Evolutionary conservation across 2,329 filamentous ascomycete genomes (phyloP).

Genomic region (Aureobasidium musti): DNA sequence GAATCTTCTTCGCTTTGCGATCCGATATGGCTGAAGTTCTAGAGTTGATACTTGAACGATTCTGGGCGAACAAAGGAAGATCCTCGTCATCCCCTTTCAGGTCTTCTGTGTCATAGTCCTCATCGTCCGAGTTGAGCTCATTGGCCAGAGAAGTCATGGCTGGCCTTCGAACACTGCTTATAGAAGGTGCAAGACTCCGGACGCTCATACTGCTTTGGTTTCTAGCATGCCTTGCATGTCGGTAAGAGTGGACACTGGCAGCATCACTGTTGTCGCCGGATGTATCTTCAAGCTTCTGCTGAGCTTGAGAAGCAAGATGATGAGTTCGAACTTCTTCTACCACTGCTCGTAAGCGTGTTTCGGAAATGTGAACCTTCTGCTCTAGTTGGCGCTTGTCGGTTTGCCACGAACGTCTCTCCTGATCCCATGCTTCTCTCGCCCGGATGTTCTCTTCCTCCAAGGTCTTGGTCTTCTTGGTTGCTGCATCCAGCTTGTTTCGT

Average conservation of each 20-base stretch:
- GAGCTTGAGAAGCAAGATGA: slow-evolving; percentile 53
- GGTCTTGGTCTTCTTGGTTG: slow-evolving; percentile 73
- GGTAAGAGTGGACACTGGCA: slow-evolving; percentile 63
- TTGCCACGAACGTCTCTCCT: slow-evolving; percentile 82
- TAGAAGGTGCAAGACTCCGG: slow-evolving; percentile 39
- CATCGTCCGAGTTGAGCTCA: slow-evolving; percentile 83
- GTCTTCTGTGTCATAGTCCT: slow-evolving; percentile 62
- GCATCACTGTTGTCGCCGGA: slow-evolving; percentile 64
- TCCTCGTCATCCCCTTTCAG: slow-evolving; percentile 66
- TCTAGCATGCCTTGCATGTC: slow-evolving; percentile 36
- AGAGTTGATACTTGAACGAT: slow-evolving; percentile 42
- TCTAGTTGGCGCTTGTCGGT: slow-evolving; percentile 80
- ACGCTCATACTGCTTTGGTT: slow-evolving; percentile 42
- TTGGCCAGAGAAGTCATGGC: slow-evolving; percentile 64
- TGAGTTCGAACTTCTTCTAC: slow-evolving; percentile 81
- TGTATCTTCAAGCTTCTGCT: slow-evolving; percentile 50
- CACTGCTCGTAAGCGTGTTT: slow-evolving; percentile 78
- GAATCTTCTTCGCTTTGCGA: slow-evolving; percentile 50
- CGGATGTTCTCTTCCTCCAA: slow-evolving; percentile 83
- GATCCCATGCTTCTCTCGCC: slow-evolving; percentile 76
- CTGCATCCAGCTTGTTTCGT: slow-evolving; percentile 72
- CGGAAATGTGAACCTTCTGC: slow-evolving; percentile 83
- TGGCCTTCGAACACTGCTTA: slow-evolving; percentile 5
- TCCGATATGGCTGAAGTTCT: slow-evolving; percentile 17
- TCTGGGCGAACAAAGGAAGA: slow-evolving; percentile 51